Percentiles rank a stretch among this genome's conserved stretches.
phyloP scores from a whole-genome alignment of 2,329 filamentous ascomycete genomes.

The Arthrobotrys pseudoclavata region DNA sequence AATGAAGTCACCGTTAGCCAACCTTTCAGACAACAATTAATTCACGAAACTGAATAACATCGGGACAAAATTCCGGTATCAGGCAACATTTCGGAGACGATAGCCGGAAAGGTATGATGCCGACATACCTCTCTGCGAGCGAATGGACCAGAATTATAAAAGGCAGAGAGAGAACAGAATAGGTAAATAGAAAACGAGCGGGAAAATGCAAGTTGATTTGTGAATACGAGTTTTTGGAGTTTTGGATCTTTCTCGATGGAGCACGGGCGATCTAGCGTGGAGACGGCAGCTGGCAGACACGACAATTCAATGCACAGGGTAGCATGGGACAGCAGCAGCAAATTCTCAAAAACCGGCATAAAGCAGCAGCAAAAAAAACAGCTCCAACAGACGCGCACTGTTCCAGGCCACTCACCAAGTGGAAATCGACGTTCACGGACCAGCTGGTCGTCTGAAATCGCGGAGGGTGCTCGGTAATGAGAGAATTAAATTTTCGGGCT shows the following conservation, averaged over 20 bases:
- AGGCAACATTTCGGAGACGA: conserved; percentile 1
- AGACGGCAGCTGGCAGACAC: conserved; percentile 1
- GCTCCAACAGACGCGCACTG: conserved; percentile 48
- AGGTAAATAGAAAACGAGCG: conserved; percentile 22
- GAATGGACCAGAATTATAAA: conserved; percentile 22
- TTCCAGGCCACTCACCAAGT: conserved; percentile 51
- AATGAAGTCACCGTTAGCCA: conserved; percentile 55
- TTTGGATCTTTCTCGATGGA: conserved; percentile 10
- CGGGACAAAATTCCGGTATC: conserved; percentile 16
- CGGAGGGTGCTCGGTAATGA: conserved; percentile 54
- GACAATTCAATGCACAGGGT: conserved; percentile 15
- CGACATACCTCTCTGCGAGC: conserved; percentile 43
- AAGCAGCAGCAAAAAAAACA: conserved; percentile 33
- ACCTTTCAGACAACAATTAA: conserved; percentile 41
- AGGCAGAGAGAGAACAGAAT: conserved; percentile 9
- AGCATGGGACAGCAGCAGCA: background rate
- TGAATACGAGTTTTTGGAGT: conserved; percentile 8
- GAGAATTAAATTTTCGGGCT: conserved; percentile 51
- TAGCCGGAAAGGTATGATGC: conserved; percentile 27
- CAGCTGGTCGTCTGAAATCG: conserved; percentile 50
- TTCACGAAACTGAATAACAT: conserved; percentile 2
- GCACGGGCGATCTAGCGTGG: conserved; percentile 43
- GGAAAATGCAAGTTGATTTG: conserved; percentile 19
- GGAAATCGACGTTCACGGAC: conserved; percentile 60
- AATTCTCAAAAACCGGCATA: conserved; percentile 16